phyloP scores from a whole-genome alignment of 129 eudicot species.

The Deinandra increscens region DNA sequence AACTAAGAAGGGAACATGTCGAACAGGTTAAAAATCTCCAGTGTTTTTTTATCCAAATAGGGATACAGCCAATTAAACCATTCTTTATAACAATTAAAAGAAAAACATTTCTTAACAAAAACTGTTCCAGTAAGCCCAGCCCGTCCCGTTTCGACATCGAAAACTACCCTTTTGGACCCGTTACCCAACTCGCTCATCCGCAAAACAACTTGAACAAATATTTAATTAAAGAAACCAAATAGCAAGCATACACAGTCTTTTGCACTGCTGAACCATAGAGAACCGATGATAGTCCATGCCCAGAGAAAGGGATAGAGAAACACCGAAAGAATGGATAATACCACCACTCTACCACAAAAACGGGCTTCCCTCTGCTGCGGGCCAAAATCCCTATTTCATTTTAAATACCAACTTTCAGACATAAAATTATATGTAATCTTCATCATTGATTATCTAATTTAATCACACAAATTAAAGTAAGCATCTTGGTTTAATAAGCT shows the following conservation, averaged over 20 bases:
- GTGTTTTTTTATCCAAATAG: background rate
- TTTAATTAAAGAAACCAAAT: no score
- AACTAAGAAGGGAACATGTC: background rate
- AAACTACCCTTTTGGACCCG: no score
- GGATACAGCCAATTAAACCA: background rate
- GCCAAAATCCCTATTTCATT: slow-evolving; percentile 74
- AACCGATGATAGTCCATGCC: slow-evolving; percentile 95
- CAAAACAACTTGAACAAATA: no score
- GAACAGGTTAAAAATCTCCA: background rate
- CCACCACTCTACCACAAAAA: slow-evolving; percentile 84
- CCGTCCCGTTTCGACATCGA: no score
- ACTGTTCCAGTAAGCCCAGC: background rate
- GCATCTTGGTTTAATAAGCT: no score
- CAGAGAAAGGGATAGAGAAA: slow-evolving; percentile 86
- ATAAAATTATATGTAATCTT: background rate
- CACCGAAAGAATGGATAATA: slow-evolving; percentile 64
- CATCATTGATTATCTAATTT: no score
- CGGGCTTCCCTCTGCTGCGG: slow-evolving; percentile 92
- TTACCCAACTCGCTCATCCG: no score
- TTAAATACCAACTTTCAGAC: slow-evolving; percentile 12
- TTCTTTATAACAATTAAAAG: background rate
- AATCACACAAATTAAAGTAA: no score
- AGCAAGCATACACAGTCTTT: slow-evolving; percentile 65
- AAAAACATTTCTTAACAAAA: background rate
- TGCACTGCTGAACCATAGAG: slow-evolving; percentile 85